Base-by-base conservation (phyloP, 108 stramenopile species). In the Stephanodiscus triporus region DNA sequence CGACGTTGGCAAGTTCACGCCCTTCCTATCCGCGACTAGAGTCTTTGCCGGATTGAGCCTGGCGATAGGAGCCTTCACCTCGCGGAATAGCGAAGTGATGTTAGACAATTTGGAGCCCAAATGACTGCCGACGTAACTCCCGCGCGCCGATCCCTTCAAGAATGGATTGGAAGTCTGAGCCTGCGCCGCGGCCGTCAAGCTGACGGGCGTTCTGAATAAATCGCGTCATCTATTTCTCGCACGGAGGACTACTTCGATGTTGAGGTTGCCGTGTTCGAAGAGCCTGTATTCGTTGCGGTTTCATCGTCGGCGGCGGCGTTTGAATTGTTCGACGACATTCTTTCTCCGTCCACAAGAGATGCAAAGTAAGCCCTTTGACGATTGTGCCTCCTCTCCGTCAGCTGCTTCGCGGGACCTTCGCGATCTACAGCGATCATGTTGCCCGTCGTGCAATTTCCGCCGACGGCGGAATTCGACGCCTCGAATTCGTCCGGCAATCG, bases 351-450 rank as follows among this genome's bases (percentile, higher is more conserved):
- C 22, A 49, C 64, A 4, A 81, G 61, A 10, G 80, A 81, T 24
- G 73, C 73, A 66, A 81, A 81, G 63, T 70, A 81, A 14, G 80
- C 80, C 40, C 59, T 55, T 47, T 81, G 80, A 2, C 72, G 72
- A 51, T 61, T n/a, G 20, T 60, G 55, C 30, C 73, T 63, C 62
- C 43, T 53, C 48, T 19, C 68, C 43, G 56, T 60, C 50, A 73
- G 22, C 14, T 63, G 56, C 40, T 34, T 73, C 19, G 43, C 69
- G 22, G 72, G 65, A 51, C 65, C 64, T 43, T 17, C 30, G 38
- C 43, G 53, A 24, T 51, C 42, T 9, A 30, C 32, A 13, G 0
- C 6, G 20, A 16, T 49, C 17, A 2, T 17, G 14, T 45, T 26
- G 19, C 38, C 43, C 10, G 42, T 9, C 30, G 14, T n/a, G 29